phyloP scores from a whole-genome alignment of 2,329 filamentous ascomycete species.

The Sordariomycetes sp. region DNA sequence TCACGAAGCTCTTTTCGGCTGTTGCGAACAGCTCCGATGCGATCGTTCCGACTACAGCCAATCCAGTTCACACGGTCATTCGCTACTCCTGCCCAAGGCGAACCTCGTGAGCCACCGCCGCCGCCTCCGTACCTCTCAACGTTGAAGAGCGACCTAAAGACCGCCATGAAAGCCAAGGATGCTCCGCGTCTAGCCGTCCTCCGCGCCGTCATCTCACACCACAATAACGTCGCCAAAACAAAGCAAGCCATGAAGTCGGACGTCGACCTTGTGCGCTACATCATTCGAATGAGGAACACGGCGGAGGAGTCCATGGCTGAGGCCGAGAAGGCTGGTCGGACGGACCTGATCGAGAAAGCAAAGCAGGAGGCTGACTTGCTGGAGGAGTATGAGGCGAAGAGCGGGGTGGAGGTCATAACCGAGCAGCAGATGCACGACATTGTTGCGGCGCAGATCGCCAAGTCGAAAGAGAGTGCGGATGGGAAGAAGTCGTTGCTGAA shows the following conservation, averaged over 20 bases:
- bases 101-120: too few species aligned
- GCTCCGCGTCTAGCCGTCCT: slow-evolving; percentile 57
- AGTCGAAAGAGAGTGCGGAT: slow-evolving; percentile 31
- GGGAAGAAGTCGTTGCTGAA: slow-evolving; percentile 41
- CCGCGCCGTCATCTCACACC: slow-evolving; percentile 57
- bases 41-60: slow-evolving; percentile 2
- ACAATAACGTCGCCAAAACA: slow-evolving; percentile 70
- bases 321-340: slow-evolving; percentile 52
- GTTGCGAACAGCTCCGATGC: background rate
- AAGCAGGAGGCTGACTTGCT: slow-evolving; percentile 54
- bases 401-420: slow-evolving; percentile 48
- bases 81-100: slow-evolving; percentile 22
- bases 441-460: slow-evolving; percentile 42
- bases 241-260: slow-evolving; percentile 60
- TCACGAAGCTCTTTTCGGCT: too few species aligned
- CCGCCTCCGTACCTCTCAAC: slow-evolving; percentile 14
- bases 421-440: slow-evolving; percentile 48
- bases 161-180: slow-evolving; percentile 58
- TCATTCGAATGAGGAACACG: slow-evolving; percentile 53
- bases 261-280: slow-evolving; percentile 56
- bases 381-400: slow-evolving; percentile 52
- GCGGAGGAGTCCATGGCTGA: slow-evolving; percentile 52
- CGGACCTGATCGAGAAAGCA: slow-evolving; percentile 65
- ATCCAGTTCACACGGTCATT: slow-evolving; percentile 15
- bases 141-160: slow-evolving; percentile 53